A percentile compares a stretch with the other conserved stretches of the same genome.
These are phyloP conservation scores for Dactylellina haptotyla DNA, from an alignment of 2,329 filamentous ascomycete species.

Conservation along the genomic window DNA sequence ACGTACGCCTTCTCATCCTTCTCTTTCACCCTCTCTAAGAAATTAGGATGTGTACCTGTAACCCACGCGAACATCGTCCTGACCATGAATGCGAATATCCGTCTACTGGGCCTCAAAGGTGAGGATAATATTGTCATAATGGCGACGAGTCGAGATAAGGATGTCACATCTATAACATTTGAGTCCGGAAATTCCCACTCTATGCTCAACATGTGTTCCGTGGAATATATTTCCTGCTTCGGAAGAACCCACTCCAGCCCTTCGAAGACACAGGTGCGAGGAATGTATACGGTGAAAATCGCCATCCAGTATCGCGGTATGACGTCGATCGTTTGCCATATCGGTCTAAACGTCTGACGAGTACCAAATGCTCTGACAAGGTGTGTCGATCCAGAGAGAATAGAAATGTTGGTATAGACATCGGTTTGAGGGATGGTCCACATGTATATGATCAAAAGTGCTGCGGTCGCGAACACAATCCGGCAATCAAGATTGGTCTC, in stretches of 20 bases:
- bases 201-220: not conserved
- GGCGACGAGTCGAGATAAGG: not conserved
- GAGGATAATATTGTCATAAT: not conserved
- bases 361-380: not conserved
- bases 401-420: not conserved
- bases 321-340: not conserved
- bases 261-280: not conserved
- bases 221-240: not conserved
- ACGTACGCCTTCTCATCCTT: not conserved
- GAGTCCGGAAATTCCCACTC: not conserved
- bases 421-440: slow-evolving; percentile 2
- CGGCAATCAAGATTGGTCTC: not conserved
- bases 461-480: not conserved
- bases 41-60: not conserved
- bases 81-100: slow-evolving; percentile 1
- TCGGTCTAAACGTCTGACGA: not conserved
- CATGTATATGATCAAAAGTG: not conserved
- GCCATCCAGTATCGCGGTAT: not conserved
- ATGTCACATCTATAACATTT: not conserved
- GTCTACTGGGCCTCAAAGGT: not conserved
- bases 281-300: not conserved
- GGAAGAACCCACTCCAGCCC: not conserved
- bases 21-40: not conserved
- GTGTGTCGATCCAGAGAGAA: not conserved
- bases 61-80: not conserved